These are phyloP conservation scores for Ilex aquifolium DNA, from an alignment of 257 asterid species.

Conservation along the genomic window DNA sequence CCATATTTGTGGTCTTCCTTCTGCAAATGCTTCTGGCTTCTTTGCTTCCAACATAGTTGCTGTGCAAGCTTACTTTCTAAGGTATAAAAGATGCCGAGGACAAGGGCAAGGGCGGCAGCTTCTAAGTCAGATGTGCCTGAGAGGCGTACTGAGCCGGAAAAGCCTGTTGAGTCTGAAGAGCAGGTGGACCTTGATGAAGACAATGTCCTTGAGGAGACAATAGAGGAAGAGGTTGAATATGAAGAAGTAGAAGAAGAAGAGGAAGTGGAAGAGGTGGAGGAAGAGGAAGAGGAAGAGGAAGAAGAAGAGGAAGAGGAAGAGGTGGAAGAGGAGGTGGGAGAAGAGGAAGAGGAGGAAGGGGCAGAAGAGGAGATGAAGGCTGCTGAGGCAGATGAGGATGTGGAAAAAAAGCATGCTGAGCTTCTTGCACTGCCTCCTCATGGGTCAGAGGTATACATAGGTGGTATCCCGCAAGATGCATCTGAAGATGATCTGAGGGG, in stretches of 20 bases:
- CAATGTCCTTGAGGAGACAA: constrained; percentile 58
- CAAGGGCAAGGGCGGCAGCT: constrained; percentile 56
- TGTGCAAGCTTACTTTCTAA: constrained; percentile 44
- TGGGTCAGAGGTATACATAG: constrained; percentile 91
- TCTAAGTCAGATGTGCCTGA: constrained; percentile 49
- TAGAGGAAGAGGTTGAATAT: too few relatives aligned
- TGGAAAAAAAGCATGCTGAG: constrained; percentile 53
- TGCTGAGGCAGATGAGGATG: constrained; percentile 41
- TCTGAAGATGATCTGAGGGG: constrained; percentile 69
- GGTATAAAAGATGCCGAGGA: constrained; percentile 81
- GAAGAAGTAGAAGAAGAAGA: too few relatives aligned
- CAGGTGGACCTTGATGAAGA: constrained; percentile 54
- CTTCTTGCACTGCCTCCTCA: constrained; percentile 95
- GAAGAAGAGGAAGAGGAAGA: constrained; percentile 49
- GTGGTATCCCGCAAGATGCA: constrained; percentile 66
- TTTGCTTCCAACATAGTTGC: constrained; percentile 71
- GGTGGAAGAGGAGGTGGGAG: constrained; percentile 58
- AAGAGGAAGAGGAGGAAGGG: constrained; percentile 47
- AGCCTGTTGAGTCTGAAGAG: constrained; percentile 65
- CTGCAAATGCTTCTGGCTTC: constrained; percentile 83
- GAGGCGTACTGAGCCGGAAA: constrained; percentile 52
- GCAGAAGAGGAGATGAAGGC: constrained; percentile 54
- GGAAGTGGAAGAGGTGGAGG: too few relatives aligned
- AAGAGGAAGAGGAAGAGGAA: constrained; percentile 13
- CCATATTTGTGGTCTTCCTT: constrained; percentile 74